These are phyloP conservation scores for Cyclotella baltica DNA, from an alignment of 108 stramenopile genomes.

Conservation along the genomic window DNA sequence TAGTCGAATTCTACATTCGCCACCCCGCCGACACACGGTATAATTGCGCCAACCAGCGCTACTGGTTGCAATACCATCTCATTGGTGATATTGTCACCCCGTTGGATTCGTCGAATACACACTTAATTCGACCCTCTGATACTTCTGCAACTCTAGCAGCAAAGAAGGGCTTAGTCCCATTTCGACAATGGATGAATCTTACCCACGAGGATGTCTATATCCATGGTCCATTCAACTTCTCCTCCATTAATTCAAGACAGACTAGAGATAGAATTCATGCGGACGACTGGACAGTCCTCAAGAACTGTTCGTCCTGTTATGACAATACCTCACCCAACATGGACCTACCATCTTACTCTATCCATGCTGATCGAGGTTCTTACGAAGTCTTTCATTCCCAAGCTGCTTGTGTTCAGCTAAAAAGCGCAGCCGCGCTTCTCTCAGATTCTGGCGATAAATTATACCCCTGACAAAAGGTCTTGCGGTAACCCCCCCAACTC, in stretches of 20 bases:
- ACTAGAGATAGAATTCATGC: conserved; percentile 2
- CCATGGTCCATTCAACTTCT: conserved; percentile 24
- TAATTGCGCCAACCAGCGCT: no score
- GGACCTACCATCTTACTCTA: conserved; percentile 10
- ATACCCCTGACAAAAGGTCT: background rate
- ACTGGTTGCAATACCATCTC: no score
- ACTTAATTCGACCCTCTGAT: conserved; percentile 15
- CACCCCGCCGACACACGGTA: no score
- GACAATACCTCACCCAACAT: background rate
- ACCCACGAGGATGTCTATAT: conserved; percentile 10
- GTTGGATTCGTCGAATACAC: background rate
- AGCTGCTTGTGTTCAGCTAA: background rate
- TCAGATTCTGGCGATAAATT: background rate
- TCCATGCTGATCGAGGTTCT: conserved; percentile 6
- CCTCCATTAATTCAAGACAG: background rate
- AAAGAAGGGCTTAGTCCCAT: background rate
- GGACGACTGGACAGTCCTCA: background rate
- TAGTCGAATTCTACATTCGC: conserved; percentile 9
- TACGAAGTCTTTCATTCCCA: no score
- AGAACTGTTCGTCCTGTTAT: background rate
- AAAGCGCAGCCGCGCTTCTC: background rate
- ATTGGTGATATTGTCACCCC: background rate
- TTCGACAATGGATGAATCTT: background rate
- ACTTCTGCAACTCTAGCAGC: background rate
- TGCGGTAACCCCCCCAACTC: no score